Percentiles rank a stretch among this genome's conserved stretches.
Conservation (phyloP, 75 land plant genomes). For the Larix kaempferi region DNA sequence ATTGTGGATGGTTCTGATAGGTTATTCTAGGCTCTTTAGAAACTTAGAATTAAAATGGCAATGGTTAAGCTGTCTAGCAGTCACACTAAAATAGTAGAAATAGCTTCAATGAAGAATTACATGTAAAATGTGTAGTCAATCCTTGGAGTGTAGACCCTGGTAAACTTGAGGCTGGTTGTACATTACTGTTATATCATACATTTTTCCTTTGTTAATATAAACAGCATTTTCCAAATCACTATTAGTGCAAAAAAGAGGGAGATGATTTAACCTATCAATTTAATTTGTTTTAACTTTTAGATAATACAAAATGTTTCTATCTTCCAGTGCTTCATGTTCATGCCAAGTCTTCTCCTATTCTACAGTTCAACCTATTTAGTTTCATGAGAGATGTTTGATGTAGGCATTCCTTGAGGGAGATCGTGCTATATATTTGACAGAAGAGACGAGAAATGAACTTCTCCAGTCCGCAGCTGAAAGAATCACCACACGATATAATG, state of each 20-base stretch:
- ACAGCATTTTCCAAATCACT: neutral
- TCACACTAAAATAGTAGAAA: neutral
- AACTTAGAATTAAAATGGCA: neutral
- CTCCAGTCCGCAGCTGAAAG: slow-evolving; percentile 43
- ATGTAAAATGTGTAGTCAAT: neutral
- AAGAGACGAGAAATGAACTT: slow-evolving; percentile 43
- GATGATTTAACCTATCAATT: neutral
- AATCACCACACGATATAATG: slow-evolving; percentile 68
- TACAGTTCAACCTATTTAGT: slow-evolving; percentile 12
- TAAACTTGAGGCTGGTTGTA: no score
- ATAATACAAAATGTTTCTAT: neutral
- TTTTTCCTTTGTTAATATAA: no score
- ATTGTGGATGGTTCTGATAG: neutral
- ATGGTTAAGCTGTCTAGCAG: neutral
- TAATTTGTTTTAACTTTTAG: neutral
- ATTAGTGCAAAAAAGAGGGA: neutral
- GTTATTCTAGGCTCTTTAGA: neutral
- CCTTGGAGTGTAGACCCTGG: no score
- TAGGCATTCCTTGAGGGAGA: slow-evolving; percentile 78
- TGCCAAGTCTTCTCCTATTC: neutral
- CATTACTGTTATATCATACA: no score
- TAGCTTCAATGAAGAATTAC: neutral
- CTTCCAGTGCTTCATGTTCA: neutral
- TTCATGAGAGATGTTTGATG: neutral
- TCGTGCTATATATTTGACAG: slow-evolving; percentile 47